A percentile compares a stretch with the other conserved stretches of the same genome.
Evolutionary conservation across 225 moss, liverwort and hornwort species (phyloP).

Genomic region (Climacium dendroides): DNA sequence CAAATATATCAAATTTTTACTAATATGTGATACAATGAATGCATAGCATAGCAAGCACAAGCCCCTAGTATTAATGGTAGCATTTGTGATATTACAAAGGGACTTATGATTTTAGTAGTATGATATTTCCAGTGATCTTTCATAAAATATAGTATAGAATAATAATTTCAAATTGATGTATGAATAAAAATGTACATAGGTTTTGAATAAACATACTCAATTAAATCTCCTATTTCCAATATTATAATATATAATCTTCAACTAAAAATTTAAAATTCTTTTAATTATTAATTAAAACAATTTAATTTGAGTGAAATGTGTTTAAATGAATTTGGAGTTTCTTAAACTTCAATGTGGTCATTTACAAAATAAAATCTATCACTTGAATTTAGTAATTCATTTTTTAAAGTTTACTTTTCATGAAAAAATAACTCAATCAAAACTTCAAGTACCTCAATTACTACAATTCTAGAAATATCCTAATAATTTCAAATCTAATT

Average conservation of each 20-base stretch:
- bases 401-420: not conserved
- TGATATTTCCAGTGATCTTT: fast-evolving
- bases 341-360: too few species aligned
- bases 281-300: fast-evolving
- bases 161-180: not conserved
- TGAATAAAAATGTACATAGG: fast-evolving
- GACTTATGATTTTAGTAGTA: too few species aligned
- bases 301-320: not conserved
- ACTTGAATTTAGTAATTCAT: fast-evolving
- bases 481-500: not conserved
- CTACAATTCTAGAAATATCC: fast-evolving
- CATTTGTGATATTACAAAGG: too few species aligned
- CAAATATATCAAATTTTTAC: too few species aligned
- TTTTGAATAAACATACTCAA: fast-evolving
- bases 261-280: not conserved
- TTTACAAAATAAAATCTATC: not conserved
- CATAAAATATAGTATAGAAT: not conserved
- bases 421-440: not conserved
- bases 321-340: not conserved
- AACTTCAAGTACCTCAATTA: not conserved
- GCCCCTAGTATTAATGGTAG: too few species aligned
- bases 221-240: fast-evolving
- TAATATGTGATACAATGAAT: too few species aligned
- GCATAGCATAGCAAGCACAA: too few species aligned
- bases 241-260: too few species aligned